A percentile compares a stretch with the other conserved stretches of the same genome.
These are phyloP conservation scores for Myriosclerotinia duriaeana DNA, from an alignment of 2,329 filamentous ascomycete genomes.

Conservation along the genomic window DNA sequence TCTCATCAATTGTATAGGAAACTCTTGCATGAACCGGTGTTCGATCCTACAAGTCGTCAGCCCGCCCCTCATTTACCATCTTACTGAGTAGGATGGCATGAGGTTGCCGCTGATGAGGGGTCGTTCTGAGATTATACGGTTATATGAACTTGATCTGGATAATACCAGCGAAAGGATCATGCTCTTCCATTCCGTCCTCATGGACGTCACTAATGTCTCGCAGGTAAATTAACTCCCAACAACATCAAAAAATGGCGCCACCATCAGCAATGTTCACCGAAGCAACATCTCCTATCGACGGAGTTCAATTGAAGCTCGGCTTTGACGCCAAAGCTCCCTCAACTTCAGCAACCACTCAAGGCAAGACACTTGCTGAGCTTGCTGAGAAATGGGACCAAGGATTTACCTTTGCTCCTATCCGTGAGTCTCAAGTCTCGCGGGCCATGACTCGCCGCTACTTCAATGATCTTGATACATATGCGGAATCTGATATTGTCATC, in stretches of 20 bases:
- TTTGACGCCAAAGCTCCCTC: conserved; percentile 51
- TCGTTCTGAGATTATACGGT: conserved; percentile 87
- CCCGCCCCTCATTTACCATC: conserved; percentile 38
- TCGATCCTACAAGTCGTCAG: conserved; percentile 44
- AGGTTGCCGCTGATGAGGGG: conserved; percentile 34
- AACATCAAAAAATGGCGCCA: conserved; percentile 67
- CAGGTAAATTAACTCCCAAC: conserved; percentile 42
- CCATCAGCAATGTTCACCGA: conserved; percentile 65
- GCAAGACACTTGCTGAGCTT: conserved; percentile 57
- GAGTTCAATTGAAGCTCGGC: conserved; percentile 44
- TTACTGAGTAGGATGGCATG: conserved; percentile 35
- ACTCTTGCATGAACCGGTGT: conserved; percentile 66
- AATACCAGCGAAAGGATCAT: conserved; percentile 99
- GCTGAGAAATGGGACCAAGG: conserved; percentile 69
- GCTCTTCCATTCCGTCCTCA: conserved; percentile 52
- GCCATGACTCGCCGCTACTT: conserved; percentile 96
- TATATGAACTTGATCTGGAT: conserved; percentile 90
- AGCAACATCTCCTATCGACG: conserved; percentile 37
- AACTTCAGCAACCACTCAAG: conserved; percentile 47
- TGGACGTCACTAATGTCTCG: conserved; percentile 45
- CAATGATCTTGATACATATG: conserved; percentile 80
- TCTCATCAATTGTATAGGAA: conserved; percentile 43
- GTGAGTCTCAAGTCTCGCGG: conserved; percentile 87
- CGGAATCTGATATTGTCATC: conserved; percentile 92
- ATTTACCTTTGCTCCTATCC: conserved; percentile 83